Conservation (phyloP, 1,284 basidiomycete genomes). For the Heterobasidion irregulare region DNA sequence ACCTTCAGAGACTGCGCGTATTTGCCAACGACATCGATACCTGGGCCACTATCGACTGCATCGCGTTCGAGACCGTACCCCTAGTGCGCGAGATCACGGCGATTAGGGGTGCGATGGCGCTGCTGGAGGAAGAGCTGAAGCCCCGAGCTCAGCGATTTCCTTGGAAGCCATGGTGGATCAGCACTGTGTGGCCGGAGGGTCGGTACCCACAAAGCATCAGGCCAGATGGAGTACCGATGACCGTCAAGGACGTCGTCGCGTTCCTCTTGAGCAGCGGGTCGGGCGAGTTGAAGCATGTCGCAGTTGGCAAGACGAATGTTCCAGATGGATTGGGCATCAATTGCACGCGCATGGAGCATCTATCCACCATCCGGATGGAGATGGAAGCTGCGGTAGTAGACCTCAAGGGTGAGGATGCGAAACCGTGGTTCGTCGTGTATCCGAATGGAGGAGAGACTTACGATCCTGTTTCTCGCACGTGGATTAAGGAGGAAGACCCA, state of each 20-base stretch:
- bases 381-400: slow-evolving; percentile 18
- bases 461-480: slow-evolving; percentile 38
- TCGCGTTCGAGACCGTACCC: slow-evolving; percentile 81
- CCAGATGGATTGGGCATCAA: slow-evolving; percentile 63
- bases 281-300: slow-evolving; percentile 11
- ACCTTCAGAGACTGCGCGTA: slow-evolving; percentile 53
- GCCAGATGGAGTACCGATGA: slow-evolving; percentile 18
- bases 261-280: slow-evolving; percentile 16
- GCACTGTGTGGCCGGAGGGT: slow-evolving; percentile 58
- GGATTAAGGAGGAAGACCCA: slow-evolving; percentile 24
- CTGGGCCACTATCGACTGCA: slow-evolving; percentile 53
- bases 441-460: slow-evolving; percentile 65
- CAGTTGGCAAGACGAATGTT: slow-evolving; percentile 10
- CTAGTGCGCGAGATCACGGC: slow-evolving; percentile 57
- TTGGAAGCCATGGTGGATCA: slow-evolving; percentile 71
- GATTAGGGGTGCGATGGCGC: slow-evolving; percentile 53
- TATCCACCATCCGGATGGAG: slow-evolving; percentile 27
- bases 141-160: not conserved
- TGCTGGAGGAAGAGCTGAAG: slow-evolving; percentile 22
- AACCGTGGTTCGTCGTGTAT: slow-evolving; percentile 60
- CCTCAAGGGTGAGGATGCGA: slow-evolving; percentile 5
- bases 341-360: slow-evolving; percentile 44
- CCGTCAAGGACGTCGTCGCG: slow-evolving; percentile 28
- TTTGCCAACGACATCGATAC: slow-evolving; percentile 38
- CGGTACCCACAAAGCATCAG: slow-evolving; percentile 33